Percentiles rank a stretch among this genome's conserved stretches.
phyloP scores from a whole-genome alignment of 345 rosid species.

The Clarkia xantiana region DNA sequence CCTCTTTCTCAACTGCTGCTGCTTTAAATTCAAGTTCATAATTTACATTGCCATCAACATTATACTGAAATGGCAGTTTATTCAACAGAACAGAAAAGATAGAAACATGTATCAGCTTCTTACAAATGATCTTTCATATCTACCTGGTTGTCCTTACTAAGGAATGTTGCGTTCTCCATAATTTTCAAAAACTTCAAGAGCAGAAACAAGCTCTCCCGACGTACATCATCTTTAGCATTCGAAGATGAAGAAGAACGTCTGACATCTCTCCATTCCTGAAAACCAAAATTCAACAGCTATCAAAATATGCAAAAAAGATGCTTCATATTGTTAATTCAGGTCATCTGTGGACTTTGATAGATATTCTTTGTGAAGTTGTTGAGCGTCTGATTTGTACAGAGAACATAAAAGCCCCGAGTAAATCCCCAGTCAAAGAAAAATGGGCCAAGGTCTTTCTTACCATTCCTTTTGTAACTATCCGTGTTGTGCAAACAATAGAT shows the following conservation, averaged over 20 bases:
- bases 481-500: too few relatives aligned
- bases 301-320: conserved; percentile 1
- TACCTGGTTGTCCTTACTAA: conserved; percentile 89
- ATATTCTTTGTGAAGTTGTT: neutral
- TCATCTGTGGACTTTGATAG: too few relatives aligned
- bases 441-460: too few relatives aligned
- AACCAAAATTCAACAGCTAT: conserved; percentile 4
- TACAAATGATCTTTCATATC: neutral
- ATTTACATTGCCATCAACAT: conserved; percentile 30
- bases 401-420: too few relatives aligned
- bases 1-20: too few relatives aligned
- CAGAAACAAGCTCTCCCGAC: conserved; percentile 33
- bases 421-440: too few relatives aligned
- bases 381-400: conserved; percentile 26
- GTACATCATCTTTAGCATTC: conserved; percentile 26
- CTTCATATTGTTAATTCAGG: too few relatives aligned
- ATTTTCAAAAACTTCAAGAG: conserved; percentile 77
- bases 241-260: conserved; percentile 16
- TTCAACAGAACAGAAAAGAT: conserved; percentile 10
- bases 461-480: too few relatives aligned
- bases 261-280: conserved; percentile 33
- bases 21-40: too few relatives aligned
- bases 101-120: conserved; percentile 5
- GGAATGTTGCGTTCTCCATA: conserved; percentile 93
- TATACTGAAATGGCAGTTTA: conserved; percentile 12